Percentiles rank a stretch among this genome's conserved stretches.
These are phyloP conservation scores for Centaurea solstitialis DNA, from an alignment of 129 eudicot genomes.

Conservation along the genomic window DNA sequence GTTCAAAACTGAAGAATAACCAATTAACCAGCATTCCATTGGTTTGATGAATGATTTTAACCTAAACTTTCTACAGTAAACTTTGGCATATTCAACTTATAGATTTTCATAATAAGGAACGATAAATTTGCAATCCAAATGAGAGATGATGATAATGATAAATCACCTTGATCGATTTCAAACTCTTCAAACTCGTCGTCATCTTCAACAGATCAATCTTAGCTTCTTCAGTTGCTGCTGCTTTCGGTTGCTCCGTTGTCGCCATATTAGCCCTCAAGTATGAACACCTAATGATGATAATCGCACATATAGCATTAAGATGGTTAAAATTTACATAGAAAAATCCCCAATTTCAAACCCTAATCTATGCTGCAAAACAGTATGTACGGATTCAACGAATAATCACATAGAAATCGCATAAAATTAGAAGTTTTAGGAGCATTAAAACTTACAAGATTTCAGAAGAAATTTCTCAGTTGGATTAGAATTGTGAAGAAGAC, in stretches of 20 bases:
- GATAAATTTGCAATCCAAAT: background rate
- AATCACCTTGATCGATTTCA: slow-evolving; percentile 66
- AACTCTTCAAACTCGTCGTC: slow-evolving; percentile 81
- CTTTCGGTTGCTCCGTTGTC: slow-evolving; percentile 49
- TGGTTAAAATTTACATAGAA: background rate
- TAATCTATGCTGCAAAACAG: background rate
- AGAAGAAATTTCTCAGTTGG: background rate
- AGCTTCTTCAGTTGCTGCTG: slow-evolving; percentile 60
- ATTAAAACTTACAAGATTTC: slow-evolving; percentile 12
- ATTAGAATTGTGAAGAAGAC: background rate
- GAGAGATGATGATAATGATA: background rate
- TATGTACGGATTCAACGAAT: background rate
- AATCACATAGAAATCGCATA: background rate
- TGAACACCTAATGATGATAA: background rate
- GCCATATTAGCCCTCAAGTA: slow-evolving; percentile 40
- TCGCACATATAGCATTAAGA: background rate
- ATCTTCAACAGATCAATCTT: slow-evolving; percentile 82
- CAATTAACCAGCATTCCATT: background rate
- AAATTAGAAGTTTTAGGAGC: background rate
- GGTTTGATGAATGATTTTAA: background rate
- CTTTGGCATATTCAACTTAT: background rate
- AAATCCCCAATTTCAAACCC: slow-evolving; percentile 6
- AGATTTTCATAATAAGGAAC: background rate
- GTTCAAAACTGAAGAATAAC: background rate
- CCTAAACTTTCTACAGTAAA: slow-evolving; percentile 4